Evolutionary conservation across 805 yeast species (phyloP).

Genomic region (Lipomyces yamanashiensis): DNA sequence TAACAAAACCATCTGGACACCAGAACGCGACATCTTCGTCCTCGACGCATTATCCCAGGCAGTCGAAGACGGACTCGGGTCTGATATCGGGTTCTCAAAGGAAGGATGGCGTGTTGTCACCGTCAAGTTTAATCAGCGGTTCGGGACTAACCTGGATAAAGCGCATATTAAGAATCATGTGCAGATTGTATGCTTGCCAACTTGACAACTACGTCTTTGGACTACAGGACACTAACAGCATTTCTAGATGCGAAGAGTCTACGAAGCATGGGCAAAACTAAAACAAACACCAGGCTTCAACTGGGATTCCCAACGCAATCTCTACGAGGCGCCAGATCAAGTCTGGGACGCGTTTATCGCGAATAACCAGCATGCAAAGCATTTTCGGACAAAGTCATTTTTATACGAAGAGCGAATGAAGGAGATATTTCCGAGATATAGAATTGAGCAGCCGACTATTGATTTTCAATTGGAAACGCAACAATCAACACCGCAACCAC

Average conservation of each 20-base stretch:
- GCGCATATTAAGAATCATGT: constrained; percentile 32
- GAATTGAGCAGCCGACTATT: not conserved
- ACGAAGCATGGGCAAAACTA: constrained; percentile 28
- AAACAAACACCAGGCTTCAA: constrained; percentile 11
- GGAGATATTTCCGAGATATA: constrained; percentile 15
- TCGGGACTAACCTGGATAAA: constrained; percentile 23
- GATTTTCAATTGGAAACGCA: not conserved
- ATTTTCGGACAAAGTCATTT: constrained; percentile 16
- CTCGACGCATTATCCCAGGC: constrained; percentile 15
- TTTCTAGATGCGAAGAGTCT: constrained; percentile 20
- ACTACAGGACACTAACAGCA: not conserved
- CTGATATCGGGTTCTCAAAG: constrained; percentile 27
- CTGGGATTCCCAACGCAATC: constrained; percentile 18
- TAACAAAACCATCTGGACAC: constrained; percentile 31
- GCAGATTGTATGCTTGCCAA: constrained; percentile 18
- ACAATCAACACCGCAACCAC: constrained; percentile 7
- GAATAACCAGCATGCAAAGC: constrained; percentile 12
- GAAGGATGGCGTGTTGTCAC: constrained; percentile 31
- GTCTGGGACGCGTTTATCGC: constrained; percentile 22
- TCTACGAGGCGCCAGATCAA: constrained; percentile 24
- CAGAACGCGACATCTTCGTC: constrained; percentile 20
- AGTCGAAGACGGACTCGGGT: constrained; percentile 13
- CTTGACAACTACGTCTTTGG: not conserved
- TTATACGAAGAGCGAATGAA: constrained; percentile 24
- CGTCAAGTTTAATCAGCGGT: constrained; percentile 20